These are phyloP conservation scores for Amphicarpaea edgeworthii DNA, from an alignment of 306 rosid genomes.

Conservation along the genomic window DNA sequence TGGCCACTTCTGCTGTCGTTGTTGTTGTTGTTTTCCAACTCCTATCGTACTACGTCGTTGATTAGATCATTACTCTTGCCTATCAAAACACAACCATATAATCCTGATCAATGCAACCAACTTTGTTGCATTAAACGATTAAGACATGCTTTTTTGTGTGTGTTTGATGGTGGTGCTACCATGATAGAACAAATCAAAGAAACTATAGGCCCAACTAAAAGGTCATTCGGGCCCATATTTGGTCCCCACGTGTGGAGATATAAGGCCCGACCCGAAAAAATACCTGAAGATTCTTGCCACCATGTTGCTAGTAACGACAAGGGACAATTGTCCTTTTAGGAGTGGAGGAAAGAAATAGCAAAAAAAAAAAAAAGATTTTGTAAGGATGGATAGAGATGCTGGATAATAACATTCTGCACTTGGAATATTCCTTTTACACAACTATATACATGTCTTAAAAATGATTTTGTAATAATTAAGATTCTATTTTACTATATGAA, in stretches of 20 bases:
- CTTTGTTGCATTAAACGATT: background rate
- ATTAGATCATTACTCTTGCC: background rate
- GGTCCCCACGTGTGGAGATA: background rate
- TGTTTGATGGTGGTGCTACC: background rate
- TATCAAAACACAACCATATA: conserved; percentile 24
- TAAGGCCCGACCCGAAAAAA: background rate
- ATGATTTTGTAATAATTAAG: no score
- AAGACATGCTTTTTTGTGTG: background rate
- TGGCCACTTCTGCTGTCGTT: background rate
- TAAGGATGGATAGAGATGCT: background rate
- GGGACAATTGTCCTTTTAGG: background rate
- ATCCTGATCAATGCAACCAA: conserved; percentile 2
- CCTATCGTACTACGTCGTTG: background rate
- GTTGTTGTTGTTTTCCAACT: background rate
- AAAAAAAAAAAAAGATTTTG: background rate
- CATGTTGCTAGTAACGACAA: background rate
- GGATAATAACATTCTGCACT: conserved; percentile 7
- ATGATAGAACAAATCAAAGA: background rate
- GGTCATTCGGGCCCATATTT: background rate
- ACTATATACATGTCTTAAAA: background rate
- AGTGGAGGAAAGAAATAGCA: background rate
- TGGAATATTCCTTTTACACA: background rate
- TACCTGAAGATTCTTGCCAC: background rate
- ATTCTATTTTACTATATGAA: no score
- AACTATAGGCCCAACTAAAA: background rate